Conservation (phyloP, 1,284 basidiomycete species). For the Ceratobasidium sp. region DNA sequence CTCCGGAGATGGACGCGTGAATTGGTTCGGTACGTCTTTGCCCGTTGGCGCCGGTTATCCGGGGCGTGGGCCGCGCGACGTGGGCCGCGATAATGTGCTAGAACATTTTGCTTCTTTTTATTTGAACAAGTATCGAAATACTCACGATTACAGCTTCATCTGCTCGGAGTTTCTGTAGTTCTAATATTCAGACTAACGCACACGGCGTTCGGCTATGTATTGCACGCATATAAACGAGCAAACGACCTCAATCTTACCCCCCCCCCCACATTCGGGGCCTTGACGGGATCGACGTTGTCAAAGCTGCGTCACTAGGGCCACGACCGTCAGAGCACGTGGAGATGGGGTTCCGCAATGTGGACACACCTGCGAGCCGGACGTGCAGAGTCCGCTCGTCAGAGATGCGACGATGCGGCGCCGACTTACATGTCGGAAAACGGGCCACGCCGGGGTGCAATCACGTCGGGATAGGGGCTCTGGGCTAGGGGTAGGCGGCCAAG, state of each 20-base stretch:
- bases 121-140: constrained; percentile 26
- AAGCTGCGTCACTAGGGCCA: neutral
- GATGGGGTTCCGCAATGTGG: neutral
- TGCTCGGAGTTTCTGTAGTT: neutral
- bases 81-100: neutral
- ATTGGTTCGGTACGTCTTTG: no score
- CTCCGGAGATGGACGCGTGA: no score
- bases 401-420: neutral
- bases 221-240: no score
- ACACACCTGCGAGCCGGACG: neutral
- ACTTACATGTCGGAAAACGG: neutral
- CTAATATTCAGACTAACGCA: no score
- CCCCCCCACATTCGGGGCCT: no score
- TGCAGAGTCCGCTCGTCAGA: neutral
- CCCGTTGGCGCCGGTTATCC: neutral
- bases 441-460: constrained; percentile 12
- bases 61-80: neutral
- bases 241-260: no score
- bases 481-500: no score
- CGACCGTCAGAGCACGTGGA: neutral
- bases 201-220: no score
- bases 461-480: neutral
- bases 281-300: constrained; percentile 18
- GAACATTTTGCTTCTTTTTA: neutral
- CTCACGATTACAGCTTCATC: constrained; percentile 6